These are phyloP conservation scores for Globisporangium ultimum DNA, from an alignment of 352 stramenopile genomes.

Conservation along the genomic window DNA sequence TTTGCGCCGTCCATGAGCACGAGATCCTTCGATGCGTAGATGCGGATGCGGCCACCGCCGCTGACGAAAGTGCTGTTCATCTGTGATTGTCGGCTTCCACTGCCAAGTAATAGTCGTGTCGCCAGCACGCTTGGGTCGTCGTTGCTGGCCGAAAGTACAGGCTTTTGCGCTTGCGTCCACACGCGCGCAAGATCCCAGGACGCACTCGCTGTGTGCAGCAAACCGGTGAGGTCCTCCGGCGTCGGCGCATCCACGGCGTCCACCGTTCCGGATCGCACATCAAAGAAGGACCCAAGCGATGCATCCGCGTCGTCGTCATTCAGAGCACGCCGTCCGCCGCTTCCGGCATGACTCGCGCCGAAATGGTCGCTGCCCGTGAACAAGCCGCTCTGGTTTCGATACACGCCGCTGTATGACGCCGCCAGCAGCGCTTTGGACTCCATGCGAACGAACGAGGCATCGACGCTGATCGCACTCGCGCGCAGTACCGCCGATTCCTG, in stretches of 20 bases:
- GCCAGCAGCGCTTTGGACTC: conserved; percentile 32
- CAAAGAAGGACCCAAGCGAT: conserved; percentile 41
- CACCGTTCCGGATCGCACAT: conserved; percentile 29
- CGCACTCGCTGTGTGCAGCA: conserved; percentile 39
- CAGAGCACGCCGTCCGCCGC: conserved; percentile 43
- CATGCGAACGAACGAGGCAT: conserved; percentile 62
- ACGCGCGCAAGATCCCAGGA: conserved; percentile 51
- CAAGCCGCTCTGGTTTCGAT: conserved; percentile 21
- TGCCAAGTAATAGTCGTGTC: conserved; percentile 46
- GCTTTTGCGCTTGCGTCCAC: conserved; percentile 26
- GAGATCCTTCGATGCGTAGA: conserved; percentile 62
- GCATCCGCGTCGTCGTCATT: conserved; percentile 25
- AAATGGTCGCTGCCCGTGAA: conserved; percentile 35
- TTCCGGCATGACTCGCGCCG: conserved; percentile 56
- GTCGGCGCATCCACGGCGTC: neutral
- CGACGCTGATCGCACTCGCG: conserved; percentile 45
- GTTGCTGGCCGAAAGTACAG: conserved; percentile 10
- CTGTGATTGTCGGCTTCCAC: conserved; percentile 23
- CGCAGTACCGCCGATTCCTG: conserved; percentile 25
- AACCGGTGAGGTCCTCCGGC: conserved; percentile 2
- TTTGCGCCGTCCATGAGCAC: conserved; percentile 52
- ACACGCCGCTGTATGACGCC: conserved; percentile 29
- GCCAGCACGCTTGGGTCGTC: conserved; percentile 23
- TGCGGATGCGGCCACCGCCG: conserved; percentile 58
- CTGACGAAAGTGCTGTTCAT: conserved; percentile 15